A percentile compares a stretch with the other conserved stretches of the same genome.
Conservation (phyloP, 2,329 filamentous ascomycete species). For the Scedosporium boydii region DNA sequence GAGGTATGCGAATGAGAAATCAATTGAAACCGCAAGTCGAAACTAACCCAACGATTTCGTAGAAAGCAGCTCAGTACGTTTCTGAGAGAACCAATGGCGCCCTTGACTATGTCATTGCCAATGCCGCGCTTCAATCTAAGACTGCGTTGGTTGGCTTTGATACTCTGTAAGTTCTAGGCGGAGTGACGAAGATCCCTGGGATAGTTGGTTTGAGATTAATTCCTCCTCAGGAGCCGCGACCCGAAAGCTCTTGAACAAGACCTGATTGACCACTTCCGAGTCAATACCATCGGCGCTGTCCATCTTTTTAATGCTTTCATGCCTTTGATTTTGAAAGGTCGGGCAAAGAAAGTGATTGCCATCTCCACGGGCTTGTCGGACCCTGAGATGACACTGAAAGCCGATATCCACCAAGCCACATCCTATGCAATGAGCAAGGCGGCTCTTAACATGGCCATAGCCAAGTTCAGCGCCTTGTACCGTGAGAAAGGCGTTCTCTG, state of each 20-base stretch:
- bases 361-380: constrained; percentile 39
- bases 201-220: too few relatives aligned
- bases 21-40: too few relatives aligned
- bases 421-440: constrained; percentile 39
- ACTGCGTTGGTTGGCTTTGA: too few relatives aligned
- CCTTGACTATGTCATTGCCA: too few relatives aligned
- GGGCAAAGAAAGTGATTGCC: constrained; percentile 39
- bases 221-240: too few relatives aligned
- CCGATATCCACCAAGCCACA: constrained; percentile 21
- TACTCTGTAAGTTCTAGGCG: too few relatives aligned
- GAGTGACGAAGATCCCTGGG: not conserved
- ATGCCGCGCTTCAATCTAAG: too few relatives aligned
- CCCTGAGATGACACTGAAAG: constrained; percentile 25
- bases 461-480: constrained; percentile 41
- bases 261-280: constrained; percentile 19
- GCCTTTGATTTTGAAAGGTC: constrained; percentile 38
- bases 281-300: constrained; percentile 41
- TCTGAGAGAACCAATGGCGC: too few relatives aligned
- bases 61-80: not conserved
- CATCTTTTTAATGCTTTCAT: constrained; percentile 41
- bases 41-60: too few relatives aligned
- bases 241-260: constrained; percentile 1
- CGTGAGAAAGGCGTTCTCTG: constrained; percentile 38
- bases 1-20: not conserved
- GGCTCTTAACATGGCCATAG: constrained; percentile 36